phyloP scores from a whole-genome alignment of 2,329 filamentous ascomycete species.

The Claviceps capensis region DNA sequence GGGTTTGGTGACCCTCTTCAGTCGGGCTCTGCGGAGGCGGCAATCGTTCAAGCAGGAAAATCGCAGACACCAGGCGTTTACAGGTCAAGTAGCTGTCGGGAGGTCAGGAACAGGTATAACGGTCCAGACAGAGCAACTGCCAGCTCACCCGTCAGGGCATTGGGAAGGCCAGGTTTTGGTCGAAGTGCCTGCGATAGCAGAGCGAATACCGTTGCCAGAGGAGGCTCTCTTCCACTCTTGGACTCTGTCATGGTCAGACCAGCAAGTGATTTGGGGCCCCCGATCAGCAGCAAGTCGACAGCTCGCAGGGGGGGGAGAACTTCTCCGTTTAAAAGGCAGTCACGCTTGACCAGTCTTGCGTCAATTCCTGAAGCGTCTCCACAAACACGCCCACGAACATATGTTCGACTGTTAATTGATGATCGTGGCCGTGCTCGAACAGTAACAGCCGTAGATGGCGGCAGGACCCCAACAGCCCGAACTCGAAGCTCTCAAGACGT shows the following conservation, averaged over 20 bases:
- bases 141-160: constrained; percentile 39
- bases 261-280: constrained; percentile 17
- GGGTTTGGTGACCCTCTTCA: constrained; percentile 19
- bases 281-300: constrained; percentile 20
- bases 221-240: constrained; percentile 31
- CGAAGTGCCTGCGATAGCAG: constrained; percentile 42
- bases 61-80: constrained; percentile 19
- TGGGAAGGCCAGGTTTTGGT: constrained; percentile 33
- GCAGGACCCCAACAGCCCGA: constrained; percentile 15
- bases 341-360: constrained; percentile 35
- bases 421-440: constrained; percentile 45
- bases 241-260: constrained; percentile 28
- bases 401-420: constrained; percentile 51
- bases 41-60: constrained; percentile 14
- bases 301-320: constrained; percentile 30
- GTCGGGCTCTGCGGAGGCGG: constrained; percentile 15
- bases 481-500: constrained; percentile 17
- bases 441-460: constrained; percentile 33
- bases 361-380: constrained; percentile 42
- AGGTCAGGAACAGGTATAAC: constrained; percentile 25
- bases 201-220: constrained; percentile 27
- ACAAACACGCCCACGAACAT: constrained; percentile 33
- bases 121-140: constrained; percentile 26
- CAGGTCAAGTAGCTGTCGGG: constrained; percentile 31
- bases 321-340: constrained; percentile 39